These are phyloP conservation scores for Capronia epimyces DNA, from an alignment of 2,329 filamentous ascomycete genomes.

Conservation along the genomic window DNA sequence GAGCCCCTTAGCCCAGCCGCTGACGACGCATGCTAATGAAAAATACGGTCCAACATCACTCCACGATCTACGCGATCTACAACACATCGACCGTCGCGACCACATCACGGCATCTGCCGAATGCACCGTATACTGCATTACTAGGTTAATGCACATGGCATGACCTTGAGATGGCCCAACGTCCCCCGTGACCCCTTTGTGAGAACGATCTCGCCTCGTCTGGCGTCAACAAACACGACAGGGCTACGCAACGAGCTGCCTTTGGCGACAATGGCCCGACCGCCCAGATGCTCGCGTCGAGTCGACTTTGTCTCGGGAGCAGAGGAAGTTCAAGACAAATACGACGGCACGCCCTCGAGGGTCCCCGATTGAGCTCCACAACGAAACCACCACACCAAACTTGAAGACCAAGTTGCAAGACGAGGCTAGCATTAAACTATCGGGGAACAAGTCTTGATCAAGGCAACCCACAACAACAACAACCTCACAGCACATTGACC, in stretches of 20 bases:
- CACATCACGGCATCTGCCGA: slow-evolving; percentile 4
- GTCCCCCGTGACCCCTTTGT: slow-evolving; percentile 3
- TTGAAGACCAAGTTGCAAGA: background rate
- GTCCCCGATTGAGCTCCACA: background rate
- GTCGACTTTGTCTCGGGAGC: background rate
- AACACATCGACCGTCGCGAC: background rate
- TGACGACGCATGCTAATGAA: background rate
- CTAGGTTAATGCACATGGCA: background rate
- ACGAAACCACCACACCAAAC: background rate
- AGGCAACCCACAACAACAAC: background rate
- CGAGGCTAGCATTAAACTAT: too few relatives aligned
- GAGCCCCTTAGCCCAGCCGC: background rate
- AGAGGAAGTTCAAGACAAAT: slow-evolving; percentile 5
- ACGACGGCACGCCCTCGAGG: background rate
- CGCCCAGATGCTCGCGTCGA: background rate
- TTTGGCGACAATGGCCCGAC: background rate
- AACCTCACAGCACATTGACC: background rate
- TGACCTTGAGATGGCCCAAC: slow-evolving; percentile 2
- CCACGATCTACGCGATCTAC: slow-evolving; percentile 1
- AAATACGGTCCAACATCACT: background rate
- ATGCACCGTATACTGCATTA: background rate
- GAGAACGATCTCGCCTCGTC: slow-evolving; percentile 11
- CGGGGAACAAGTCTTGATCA: too few relatives aligned
- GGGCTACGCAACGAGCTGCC: background rate
- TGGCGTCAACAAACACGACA: slow-evolving; percentile 1